phyloP scores from a whole-genome alignment of 306 rosid genomes.

The Styphnolobium japonicum region DNA sequence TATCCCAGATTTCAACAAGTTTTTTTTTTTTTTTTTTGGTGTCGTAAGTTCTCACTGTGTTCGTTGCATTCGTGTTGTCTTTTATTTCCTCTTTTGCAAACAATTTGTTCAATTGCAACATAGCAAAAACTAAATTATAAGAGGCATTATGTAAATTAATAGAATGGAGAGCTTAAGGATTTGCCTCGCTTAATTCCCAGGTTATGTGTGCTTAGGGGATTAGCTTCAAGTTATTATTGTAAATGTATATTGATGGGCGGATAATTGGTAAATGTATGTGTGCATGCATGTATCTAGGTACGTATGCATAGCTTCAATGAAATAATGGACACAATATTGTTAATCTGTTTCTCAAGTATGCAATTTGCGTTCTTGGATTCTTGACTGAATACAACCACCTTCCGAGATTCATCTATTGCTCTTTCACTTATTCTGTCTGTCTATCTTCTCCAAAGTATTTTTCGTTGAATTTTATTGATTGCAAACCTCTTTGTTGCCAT shows the following conservation, averaged over 20 bases:
- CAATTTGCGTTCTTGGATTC: neutral
- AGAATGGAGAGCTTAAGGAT: neutral
- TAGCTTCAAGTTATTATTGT: neutral
- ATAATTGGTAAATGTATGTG: neutral
- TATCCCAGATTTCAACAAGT: neutral
- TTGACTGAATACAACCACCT: neutral
- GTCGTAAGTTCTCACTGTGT: neutral
- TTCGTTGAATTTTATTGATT: neutral
- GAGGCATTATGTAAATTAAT: neutral
- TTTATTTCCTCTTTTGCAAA: neutral
- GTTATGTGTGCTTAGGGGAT: neutral
- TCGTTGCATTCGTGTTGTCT: neutral
- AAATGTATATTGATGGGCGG: neutral
- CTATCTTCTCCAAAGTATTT: neutral
- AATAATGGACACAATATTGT: neutral
- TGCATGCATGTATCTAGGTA: conserved; percentile 21
- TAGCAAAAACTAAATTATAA: neutral
- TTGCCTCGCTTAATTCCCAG: neutral
- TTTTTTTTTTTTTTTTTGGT: too few species aligned
- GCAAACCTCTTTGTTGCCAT: neutral
- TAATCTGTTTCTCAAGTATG: neutral
- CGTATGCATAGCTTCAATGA: neutral
- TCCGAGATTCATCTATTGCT: neutral
- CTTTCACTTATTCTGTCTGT: neutral
- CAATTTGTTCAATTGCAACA: neutral